Base-by-base conservation (phyloP, 805 yeast genomes). In the Cyberlindnera xishuangbannaensis region DNA sequence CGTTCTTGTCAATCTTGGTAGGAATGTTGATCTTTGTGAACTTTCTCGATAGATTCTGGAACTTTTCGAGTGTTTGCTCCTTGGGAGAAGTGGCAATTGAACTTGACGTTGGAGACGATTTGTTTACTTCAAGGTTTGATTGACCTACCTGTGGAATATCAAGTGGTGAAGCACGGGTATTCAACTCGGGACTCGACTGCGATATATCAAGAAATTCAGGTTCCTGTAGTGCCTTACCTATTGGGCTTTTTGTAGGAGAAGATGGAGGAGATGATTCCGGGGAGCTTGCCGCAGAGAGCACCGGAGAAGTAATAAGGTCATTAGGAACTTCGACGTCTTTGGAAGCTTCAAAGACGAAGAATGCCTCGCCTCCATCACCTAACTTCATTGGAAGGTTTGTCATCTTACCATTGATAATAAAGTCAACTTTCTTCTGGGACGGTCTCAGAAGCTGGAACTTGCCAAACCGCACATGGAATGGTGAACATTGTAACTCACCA, bases 361-460 rank as follows among this genome's bases (percentile, higher is more conserved):
- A 87, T 0, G 97, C 98, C 58, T 92, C 98, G 11, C 98, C 98
- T 7, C 94, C 95, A 40, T 92, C 98, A 12, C 96, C 95, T 28
- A 92, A 64, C 57, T 92, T 92, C 97, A 92, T 92, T 7, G 95
- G 96, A 30, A 90, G 63, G 46, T 84, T 79, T 0, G 94, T 82
- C 28, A 76, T 68, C 39, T 71, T 71, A 23, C 82, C 97, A 59
- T 92, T 92, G 25, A 92, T 94, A 26, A 76, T 71, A 44, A 92
- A 79, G 36, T 83, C 94, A 34, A 90, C 95, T 55, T 85, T 88
- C 65, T 90, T 92, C 58, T 92, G 96, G 14, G 95, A 83, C 11
- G 98, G 98, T 52, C 95, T 76, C 39, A 92, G 65, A 43, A 92
- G 69, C 48, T 88, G 94, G 59, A 92, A 84, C 62, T 86, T 88